phyloP scores from a whole-genome alignment of 352 stramenopile species.

The Pythium chondricola region DNA sequence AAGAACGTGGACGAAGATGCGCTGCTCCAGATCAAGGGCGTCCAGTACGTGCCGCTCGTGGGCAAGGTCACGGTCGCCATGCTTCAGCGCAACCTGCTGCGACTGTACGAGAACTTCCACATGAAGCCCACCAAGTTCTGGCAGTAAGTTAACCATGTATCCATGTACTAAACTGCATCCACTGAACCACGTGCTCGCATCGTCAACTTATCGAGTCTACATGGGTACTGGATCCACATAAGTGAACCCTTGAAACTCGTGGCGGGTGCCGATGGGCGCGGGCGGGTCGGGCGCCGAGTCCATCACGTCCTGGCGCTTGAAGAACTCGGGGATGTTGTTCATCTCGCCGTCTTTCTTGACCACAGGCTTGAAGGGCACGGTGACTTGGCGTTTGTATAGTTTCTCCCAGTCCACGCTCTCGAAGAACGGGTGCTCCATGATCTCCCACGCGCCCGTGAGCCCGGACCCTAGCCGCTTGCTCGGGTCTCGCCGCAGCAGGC shows the following conservation, averaged over 20 bases:
- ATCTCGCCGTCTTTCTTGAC: slow-evolving; percentile 68
- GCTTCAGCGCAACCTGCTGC: slow-evolving; percentile 94
- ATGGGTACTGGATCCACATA: slow-evolving; percentile 70
- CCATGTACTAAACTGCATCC: too few species aligned
- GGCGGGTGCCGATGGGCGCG: slow-evolving; percentile 50
- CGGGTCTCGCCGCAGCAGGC: slow-evolving; percentile 70
- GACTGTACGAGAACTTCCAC: slow-evolving; percentile 96
- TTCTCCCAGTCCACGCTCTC: slow-evolving; percentile 64
- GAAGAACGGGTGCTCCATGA: slow-evolving; percentile 86
- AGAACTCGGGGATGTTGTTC: slow-evolving; percentile 77
- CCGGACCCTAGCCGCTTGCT: slow-evolving; percentile 68
- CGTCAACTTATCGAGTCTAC: slow-evolving; percentile 14
- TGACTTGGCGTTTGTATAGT: slow-evolving; percentile 68
- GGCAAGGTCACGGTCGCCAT: slow-evolving; percentile 97
- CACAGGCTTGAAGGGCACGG: slow-evolving; percentile 56
- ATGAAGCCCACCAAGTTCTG: slow-evolving; percentile 82
- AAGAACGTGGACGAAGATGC: slow-evolving; percentile 94
- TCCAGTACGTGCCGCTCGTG: slow-evolving; percentile 94
- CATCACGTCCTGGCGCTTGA: slow-evolving; percentile 70
- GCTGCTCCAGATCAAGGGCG: slow-evolving; percentile 86
- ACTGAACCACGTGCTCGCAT: too few species aligned
- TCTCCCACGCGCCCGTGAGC: slow-evolving; percentile 58
- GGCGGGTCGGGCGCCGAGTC: slow-evolving; percentile 54
- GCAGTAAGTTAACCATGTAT: slow-evolving; percentile 37
- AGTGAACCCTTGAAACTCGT: slow-evolving; percentile 75